These are phyloP conservation scores for Xerocomellus amylosporus DNA, from an alignment of 768 basidiomycete genomes.

Conservation along the genomic window DNA sequence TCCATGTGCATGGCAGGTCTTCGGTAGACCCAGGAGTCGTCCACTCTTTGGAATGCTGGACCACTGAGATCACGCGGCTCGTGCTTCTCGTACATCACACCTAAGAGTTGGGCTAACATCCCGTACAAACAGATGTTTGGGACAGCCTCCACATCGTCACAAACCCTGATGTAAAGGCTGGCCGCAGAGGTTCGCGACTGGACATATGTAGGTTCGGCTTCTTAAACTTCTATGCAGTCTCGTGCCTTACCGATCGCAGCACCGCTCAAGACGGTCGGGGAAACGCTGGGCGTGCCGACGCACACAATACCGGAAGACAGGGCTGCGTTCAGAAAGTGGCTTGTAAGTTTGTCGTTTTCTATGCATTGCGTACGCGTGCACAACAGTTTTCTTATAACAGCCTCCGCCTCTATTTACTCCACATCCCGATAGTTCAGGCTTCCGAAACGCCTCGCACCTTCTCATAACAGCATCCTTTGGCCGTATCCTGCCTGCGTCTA, in stretches of 20 bases:
- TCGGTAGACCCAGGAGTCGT: neutral
- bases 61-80: neutral
- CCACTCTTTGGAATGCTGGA: neutral
- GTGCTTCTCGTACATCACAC: neutral
- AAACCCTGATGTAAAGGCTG: slow-evolving; percentile 62
- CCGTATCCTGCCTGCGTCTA: slow-evolving; percentile 64
- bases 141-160: slow-evolving; percentile 63
- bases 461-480: slow-evolving; percentile 91
- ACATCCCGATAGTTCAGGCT: neutral
- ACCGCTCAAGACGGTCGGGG: slow-evolving; percentile 61
- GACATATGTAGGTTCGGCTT: slow-evolving; percentile 46
- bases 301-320: slow-evolving; percentile 59
- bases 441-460: slow-evolving; percentile 45
- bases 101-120: slow-evolving; percentile 6
- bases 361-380: neutral
- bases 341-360: slow-evolving; percentile 38
- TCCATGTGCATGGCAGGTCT: neutral
- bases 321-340: slow-evolving; percentile 62
- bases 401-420: slow-evolving; percentile 39
- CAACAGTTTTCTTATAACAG: slow-evolving; percentile 33
- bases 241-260: slow-evolving; percentile 42
- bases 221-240: neutral
- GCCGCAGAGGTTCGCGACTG: slow-evolving; percentile 56
- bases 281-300: slow-evolving; percentile 52
- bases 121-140: slow-evolving; percentile 69